These are phyloP conservation scores for Metschnikowia arizonensis DNA, from an alignment of 805 yeast species.

Conservation along the genomic window DNA sequence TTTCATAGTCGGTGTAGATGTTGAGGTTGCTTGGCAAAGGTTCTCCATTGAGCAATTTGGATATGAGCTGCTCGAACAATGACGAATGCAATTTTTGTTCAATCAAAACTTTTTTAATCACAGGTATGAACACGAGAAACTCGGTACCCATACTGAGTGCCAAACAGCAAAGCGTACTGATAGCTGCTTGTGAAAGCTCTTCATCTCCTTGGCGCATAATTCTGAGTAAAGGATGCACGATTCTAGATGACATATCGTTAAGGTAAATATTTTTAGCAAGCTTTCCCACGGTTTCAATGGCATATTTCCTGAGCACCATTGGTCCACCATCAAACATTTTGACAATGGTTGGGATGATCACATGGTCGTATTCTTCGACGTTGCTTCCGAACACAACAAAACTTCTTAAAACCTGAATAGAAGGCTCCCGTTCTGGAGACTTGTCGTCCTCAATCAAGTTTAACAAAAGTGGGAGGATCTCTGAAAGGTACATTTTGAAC, in stretches of 20 bases:
- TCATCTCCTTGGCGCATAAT: slow-evolving; percentile 52
- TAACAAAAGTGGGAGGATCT: slow-evolving; percentile 69
- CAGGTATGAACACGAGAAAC: slow-evolving; percentile 81
- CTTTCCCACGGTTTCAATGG: slow-evolving; percentile 80
- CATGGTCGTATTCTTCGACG: slow-evolving; percentile 82
- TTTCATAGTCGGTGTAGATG: slow-evolving; percentile 58
- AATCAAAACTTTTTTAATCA: slow-evolving; percentile 62
- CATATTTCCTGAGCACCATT: slow-evolving; percentile 58
- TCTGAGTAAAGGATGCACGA: slow-evolving; percentile 80
- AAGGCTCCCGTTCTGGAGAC: slow-evolving; percentile 54
- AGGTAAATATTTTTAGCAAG: slow-evolving; percentile 67
- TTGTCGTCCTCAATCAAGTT: slow-evolving; percentile 73
- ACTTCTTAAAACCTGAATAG: slow-evolving; percentile 72
- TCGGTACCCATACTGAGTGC: slow-evolving; percentile 80
- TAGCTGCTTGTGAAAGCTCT: slow-evolving; percentile 59
- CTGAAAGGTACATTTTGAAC: slow-evolving; percentile 78
- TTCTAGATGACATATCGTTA: slow-evolving; percentile 85
- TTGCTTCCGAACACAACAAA: slow-evolving; percentile 83
- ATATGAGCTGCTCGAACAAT: slow-evolving; percentile 76
- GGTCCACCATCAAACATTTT: slow-evolving; percentile 72
- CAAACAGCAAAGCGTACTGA: slow-evolving; percentile 76
- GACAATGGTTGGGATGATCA: slow-evolving; percentile 83
- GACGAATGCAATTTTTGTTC: slow-evolving; percentile 64
- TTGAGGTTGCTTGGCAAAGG: slow-evolving; percentile 76
- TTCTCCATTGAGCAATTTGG: slow-evolving; percentile 74